Percentiles rank a stretch among this genome's conserved stretches.
Conservation (phyloP, 2,329 filamentous ascomycete species). For the Apiospora phragmitis region DNA sequence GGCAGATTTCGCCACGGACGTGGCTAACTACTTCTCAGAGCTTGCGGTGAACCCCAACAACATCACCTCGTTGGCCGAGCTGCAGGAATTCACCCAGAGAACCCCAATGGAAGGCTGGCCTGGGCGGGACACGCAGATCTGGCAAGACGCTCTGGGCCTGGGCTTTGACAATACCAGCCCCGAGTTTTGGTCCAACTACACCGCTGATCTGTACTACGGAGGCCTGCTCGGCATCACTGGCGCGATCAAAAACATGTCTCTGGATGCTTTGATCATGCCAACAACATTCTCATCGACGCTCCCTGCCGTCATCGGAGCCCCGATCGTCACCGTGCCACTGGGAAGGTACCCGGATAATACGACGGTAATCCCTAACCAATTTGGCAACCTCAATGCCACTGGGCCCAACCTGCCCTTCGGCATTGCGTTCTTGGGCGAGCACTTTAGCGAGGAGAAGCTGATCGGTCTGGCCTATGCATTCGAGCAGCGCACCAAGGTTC, state of each 20-base stretch:
- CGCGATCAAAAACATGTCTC: conserved; percentile 53
- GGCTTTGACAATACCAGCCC: conserved; percentile 58
- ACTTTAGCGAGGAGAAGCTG: conserved; percentile 61
- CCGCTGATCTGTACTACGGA: conserved; percentile 52
- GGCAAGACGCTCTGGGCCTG: conserved; percentile 51
- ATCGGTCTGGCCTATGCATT: conserved; percentile 69
- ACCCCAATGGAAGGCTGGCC: conserved; percentile 60
- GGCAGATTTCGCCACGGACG: conserved; percentile 59
- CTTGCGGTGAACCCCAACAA: conserved; percentile 59
- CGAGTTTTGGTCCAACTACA: conserved; percentile 58
- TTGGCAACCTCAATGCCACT: conserved; percentile 50
- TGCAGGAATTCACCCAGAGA: conserved; percentile 55
- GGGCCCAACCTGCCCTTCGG: conserved; percentile 61
- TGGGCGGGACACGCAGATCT: conserved; percentile 55
- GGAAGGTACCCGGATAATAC: conserved; percentile 49
- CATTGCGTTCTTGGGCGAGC: conserved; percentile 60
- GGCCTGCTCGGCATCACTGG: conserved; percentile 62
- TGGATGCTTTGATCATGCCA: conserved; percentile 64
- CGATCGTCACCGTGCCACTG: conserved; percentile 64
- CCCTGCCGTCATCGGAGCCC: conserved; percentile 57
- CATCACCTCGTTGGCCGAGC: conserved; percentile 50
- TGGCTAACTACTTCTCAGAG: conserved; percentile 56
- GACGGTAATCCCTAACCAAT: conserved; percentile 42
- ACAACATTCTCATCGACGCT: conserved; percentile 48
- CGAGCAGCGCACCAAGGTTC: conserved; percentile 55